Evolutionary conservation across 768 basidiomycete genomes (phyloP).

Genomic region (Lactarius tabidus): DNA sequence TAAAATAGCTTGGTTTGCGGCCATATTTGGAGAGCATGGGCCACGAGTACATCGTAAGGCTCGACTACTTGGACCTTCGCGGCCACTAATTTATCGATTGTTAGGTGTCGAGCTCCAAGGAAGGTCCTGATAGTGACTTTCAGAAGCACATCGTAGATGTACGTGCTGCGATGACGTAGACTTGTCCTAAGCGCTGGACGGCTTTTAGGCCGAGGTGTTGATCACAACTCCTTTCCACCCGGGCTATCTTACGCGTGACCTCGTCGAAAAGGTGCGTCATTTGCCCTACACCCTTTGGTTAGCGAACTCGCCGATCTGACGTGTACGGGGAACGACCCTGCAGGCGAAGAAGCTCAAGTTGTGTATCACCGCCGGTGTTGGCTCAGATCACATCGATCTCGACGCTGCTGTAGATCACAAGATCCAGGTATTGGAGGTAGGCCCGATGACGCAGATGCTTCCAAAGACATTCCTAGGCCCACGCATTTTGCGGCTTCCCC

Average conservation of each 20-base stretch:
- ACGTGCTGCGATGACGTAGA: constrained; percentile 30
- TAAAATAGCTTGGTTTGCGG: constrained; percentile 74
- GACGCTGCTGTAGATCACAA: constrained; percentile 78
- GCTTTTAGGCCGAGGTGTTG: constrained; percentile 62
- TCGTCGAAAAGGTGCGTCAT: constrained; percentile 56
- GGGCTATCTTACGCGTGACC: constrained; percentile 72
- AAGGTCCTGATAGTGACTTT: constrained; percentile 51
- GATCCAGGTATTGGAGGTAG: constrained; percentile 73
- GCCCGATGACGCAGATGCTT: constrained; percentile 4
- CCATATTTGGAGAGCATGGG: constrained; percentile 67
- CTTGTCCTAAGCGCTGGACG: constrained; percentile 7
- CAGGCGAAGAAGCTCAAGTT: constrained; percentile 87
- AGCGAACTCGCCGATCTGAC: constrained; percentile 10
- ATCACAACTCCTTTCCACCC: constrained; percentile 88
- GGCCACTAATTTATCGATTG: constrained; percentile 4
- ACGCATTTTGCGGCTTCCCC: constrained; percentile 16
- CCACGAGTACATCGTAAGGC: constrained; percentile 66
- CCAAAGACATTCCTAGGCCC: constrained; percentile 8
- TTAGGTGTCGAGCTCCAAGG: constrained; percentile 78
- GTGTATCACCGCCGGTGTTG: constrained; percentile 87
- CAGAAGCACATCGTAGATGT: constrained; percentile 73
- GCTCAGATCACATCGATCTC: constrained; percentile 87
- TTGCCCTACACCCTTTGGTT: background rate
- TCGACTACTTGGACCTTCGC: background rate
- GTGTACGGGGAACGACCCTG: constrained; percentile 6